Percentiles rank a stretch among this genome's conserved stretches.
Evolutionary conservation across 2,329 filamentous ascomycete genomes (phyloP).

Genomic region (Botrytis tulipae): DNA sequence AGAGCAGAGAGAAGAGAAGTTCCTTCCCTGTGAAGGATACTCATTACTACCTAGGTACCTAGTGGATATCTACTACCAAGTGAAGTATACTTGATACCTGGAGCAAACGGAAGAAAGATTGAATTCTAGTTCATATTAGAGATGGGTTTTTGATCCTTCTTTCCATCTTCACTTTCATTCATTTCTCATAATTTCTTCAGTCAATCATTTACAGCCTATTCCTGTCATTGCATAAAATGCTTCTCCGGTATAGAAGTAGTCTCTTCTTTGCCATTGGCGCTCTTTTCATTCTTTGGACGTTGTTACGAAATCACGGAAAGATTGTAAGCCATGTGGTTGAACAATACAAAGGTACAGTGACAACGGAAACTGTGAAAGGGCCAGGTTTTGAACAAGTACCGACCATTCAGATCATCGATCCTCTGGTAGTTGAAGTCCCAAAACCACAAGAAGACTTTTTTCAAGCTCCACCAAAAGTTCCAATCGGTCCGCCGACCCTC

Average conservation of each 20-base stretch:
- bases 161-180: background rate
- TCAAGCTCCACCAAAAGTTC: background rate
- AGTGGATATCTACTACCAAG: background rate
- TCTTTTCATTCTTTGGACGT: slow-evolving; percentile 3
- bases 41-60: no score
- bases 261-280: slow-evolving; percentile 3
- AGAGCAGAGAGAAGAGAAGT: background rate
- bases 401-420: background rate
- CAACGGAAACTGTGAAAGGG: background rate
- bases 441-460: background rate
- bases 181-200: background rate
- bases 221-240: background rate
- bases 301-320: slow-evolving; percentile 1
- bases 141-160: background rate
- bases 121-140: background rate
- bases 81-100: background rate
- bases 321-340: slow-evolving; percentile 15
- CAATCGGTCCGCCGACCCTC: background rate
- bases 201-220: background rate
- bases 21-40: background rate
- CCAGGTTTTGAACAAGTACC: background rate
- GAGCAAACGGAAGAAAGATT: background rate
- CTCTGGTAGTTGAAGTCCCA: background rate
- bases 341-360: background rate
- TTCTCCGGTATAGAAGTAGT: slow-evolving; percentile 14